Evolutionary conservation across 176 grass and related monocot species (phyloP).

Genomic region (Musa schizocarpa): DNA sequence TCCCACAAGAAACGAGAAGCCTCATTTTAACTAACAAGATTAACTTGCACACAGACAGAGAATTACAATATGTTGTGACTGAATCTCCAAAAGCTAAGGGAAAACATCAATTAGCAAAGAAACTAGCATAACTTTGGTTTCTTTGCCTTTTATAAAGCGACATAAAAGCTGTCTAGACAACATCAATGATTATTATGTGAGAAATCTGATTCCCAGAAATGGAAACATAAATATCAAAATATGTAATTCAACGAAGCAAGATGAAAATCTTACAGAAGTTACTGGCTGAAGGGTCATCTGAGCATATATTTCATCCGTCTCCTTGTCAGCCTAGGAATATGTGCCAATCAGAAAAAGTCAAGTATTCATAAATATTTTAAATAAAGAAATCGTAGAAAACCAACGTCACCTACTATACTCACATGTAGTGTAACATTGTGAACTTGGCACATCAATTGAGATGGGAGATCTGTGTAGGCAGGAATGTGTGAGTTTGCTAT

Average conservation of each 20-base stretch:
- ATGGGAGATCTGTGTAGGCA: constrained; percentile 73
- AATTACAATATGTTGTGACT: too few species aligned
- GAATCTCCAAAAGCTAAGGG: too few species aligned
- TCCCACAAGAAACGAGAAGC: not conserved
- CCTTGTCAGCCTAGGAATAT: constrained; percentile 73
- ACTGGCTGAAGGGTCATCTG: constrained; percentile 97
- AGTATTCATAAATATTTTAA: not conserved
- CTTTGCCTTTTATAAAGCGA: not conserved
- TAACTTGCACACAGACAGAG: too few species aligned
- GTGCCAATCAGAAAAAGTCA: not conserved
- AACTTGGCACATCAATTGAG: constrained; percentile 95
- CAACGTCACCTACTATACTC: constrained; percentile 2
- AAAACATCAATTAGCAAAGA: too few species aligned
- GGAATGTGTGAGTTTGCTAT: constrained; percentile 70
- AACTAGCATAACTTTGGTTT: too few species aligned
- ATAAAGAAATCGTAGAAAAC: not conserved
- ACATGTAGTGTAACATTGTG: constrained; percentile 89
- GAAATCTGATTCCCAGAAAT: not conserved
- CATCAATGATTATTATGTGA: not conserved
- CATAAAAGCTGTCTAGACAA: not conserved
- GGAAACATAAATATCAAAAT: not conserved
- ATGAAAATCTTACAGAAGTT: constrained; percentile 51
- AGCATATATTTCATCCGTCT: constrained; percentile 90
- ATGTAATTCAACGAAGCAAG: not conserved
- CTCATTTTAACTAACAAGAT: too few species aligned